Evolutionary conservation across 2,329 filamentous ascomycete genomes (phyloP), one percentile per base, ranked within the genome.

Genomic region (Myriosclerotinia duriaeana): DNA sequence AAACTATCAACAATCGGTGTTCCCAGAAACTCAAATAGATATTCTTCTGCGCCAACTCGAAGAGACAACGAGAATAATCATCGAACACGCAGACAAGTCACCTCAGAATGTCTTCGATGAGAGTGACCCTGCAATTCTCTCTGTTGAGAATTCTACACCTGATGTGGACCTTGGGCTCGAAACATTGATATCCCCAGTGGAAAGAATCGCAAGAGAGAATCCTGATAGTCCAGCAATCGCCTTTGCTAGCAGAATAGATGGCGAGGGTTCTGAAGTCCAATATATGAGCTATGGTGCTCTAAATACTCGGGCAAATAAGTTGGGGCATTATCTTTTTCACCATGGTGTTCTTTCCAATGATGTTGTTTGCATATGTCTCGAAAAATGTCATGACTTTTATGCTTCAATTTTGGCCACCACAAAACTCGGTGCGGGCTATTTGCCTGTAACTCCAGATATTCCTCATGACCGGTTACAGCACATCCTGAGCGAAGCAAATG

Each of bases 361-460:
- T 20, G 78, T 91, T 12, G 80, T 96, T n/a, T 88, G 87, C 44
- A 84, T 96, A 54, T 81, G 89, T 55, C 88, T 96, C 84, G 85
- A 93, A 30, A 96, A 95, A 74, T 93, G 89, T 0, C 76, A 87
- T 1, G 77, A 87, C 36, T 78, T 96, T 0, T 96, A 96, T 73
- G 81, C 88, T 38, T 83, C 87, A 0, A 91, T 96, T 36, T 80
- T 97, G 40, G 92, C 87, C 1, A 84, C 89, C 30, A 77, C 92
- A 42, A 96, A 96, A 73, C 80, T 86, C 6, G 91, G 92, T 11
- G 88, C 87, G 72, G 91, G 88, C 9, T 95, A 96, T 73, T 78
- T 96, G n/a, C 92, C 92, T 0, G 81, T 96, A 5, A 82, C 91
- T 0, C 89, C 91, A 0, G 86, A 84, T n/a, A 90, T 88, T 0